Evolutionary conservation across 345 rosid species (phyloP).

Genomic region (Rhodamnia argentea): DNA sequence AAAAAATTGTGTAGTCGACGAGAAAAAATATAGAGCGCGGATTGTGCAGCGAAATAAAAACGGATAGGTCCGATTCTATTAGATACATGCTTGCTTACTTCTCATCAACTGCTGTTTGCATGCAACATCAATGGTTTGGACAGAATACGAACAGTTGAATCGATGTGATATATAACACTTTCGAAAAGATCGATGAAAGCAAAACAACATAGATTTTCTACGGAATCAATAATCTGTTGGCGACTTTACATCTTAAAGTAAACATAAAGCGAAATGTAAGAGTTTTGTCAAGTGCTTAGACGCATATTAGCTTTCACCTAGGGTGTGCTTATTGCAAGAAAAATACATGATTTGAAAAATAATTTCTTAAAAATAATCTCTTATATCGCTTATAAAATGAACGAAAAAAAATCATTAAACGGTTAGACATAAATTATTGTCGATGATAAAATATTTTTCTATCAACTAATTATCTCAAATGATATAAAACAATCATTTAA

Average conservation of each 20-base stretch:
- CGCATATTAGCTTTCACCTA: fast-evolving
- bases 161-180: not conserved
- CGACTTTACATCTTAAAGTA: not conserved
- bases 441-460: not conserved
- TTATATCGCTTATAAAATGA: fast-evolving
- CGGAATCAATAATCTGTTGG: not conserved
- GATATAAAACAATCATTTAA: not conserved
- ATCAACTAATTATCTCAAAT: not conserved
- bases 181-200: fast-evolving
- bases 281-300: fast-evolving
- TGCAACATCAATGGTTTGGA: not conserved
- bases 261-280: not conserved
- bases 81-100: not conserved
- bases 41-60: not conserved
- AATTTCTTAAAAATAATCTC: not conserved
- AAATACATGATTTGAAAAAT: not conserved
- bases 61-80: fast-evolving
- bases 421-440: not conserved
- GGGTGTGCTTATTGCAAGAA: fast-evolving
- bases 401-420: not conserved
- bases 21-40: too few relatives aligned
- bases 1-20: too few relatives aligned
- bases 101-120: not conserved
- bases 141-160: not conserved
- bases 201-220: not conserved